phyloP scores from a whole-genome alignment of 768 basidiomycete genomes.

The Melanogaster broomeanus region DNA sequence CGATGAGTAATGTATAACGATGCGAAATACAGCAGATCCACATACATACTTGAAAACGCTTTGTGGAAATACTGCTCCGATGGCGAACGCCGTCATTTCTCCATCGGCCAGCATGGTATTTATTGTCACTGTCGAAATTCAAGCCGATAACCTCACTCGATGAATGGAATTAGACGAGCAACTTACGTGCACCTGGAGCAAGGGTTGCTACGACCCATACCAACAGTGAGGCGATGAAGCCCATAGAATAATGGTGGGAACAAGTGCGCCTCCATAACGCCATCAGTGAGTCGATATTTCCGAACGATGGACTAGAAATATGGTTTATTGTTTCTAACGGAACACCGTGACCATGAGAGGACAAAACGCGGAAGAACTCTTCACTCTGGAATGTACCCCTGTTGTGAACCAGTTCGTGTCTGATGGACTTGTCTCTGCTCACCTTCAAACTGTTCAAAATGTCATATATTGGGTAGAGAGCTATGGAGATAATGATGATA shows the following conservation, averaged over 20 bases:
- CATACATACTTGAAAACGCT: conserved; percentile 27
- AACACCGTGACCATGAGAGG: conserved; percentile 15
- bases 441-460: conserved; percentile 20
- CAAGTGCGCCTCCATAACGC: conserved; percentile 18
- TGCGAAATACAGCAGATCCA: not conserved
- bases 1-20: not conserved
- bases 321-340: conserved; percentile 23
- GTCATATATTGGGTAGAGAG: conserved; percentile 22
- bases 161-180: not conserved
- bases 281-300: conserved; percentile 10
- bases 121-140: conserved; percentile 16
- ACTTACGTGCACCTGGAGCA: conserved; percentile 28
- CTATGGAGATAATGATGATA: conserved; percentile 30
- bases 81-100: conserved; percentile 20
- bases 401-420: not conserved
- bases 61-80: conserved; percentile 22
- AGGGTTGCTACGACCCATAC: conserved; percentile 17
- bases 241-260: conserved; percentile 24
- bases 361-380: conserved; percentile 28
- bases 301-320: conserved; percentile 25
- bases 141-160: not conserved
- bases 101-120: conserved; percentile 22
- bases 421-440: not conserved
- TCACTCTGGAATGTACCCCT: conserved; percentile 17
- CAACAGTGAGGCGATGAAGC: conserved; percentile 19